phyloP scores from a whole-genome alignment of 148 eudicot species.

The Spergularia marina region DNA sequence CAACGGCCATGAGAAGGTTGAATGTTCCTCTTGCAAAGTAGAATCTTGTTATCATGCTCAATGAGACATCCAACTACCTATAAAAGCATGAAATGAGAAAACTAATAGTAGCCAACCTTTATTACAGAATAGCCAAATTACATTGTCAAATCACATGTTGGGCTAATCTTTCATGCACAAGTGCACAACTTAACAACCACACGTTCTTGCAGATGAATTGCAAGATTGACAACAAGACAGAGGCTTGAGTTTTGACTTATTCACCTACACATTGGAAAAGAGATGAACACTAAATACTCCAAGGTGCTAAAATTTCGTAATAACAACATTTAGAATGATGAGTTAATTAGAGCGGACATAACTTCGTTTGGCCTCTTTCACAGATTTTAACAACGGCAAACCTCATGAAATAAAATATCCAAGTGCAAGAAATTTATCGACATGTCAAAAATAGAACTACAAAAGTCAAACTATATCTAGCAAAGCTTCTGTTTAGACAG shows the following conservation, averaged over 20 bases:
- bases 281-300: neutral
- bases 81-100: conserved; percentile 13
- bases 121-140: neutral
- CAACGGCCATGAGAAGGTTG: conserved; percentile 95
- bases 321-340: neutral
- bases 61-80: conserved; percentile 98
- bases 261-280: neutral
- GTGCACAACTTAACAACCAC: neutral
- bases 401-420: neutral
- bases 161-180: neutral
- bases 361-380: neutral
- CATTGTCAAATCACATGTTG: neutral
- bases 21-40: conserved; percentile 88
- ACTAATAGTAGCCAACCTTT: neutral
- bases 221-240: neutral
- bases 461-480: neutral
- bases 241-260: neutral
- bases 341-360: neutral
- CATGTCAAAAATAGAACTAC: neutral
- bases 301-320: neutral
- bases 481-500: neutral
- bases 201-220: neutral
- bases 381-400: neutral
- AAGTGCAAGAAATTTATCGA: neutral
- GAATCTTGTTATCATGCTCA: conserved; percentile 85